Evolutionary conservation across 495 filamentous ascomycete species (phyloP).

Genomic region (Talaromyces adpressus): DNA sequence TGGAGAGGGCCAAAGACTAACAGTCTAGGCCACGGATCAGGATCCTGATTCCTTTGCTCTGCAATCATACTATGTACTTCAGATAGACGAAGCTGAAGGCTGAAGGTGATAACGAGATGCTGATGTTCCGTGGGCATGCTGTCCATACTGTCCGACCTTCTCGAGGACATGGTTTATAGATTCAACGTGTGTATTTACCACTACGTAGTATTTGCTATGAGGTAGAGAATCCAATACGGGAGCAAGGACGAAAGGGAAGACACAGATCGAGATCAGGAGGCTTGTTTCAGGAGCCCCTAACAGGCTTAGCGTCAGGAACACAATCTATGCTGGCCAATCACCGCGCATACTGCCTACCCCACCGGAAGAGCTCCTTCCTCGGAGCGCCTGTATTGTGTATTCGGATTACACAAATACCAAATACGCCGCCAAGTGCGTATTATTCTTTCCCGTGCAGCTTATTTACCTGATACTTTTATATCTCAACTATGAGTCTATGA

Average conservation of each 20-base stretch:
- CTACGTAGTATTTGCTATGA: too few relatives aligned
- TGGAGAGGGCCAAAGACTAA: too few relatives aligned
- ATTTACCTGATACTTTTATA: background rate
- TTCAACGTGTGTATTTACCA: background rate
- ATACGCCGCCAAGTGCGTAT: background rate
- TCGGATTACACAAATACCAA: background rate
- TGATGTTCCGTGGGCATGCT: background rate
- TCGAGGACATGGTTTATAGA: background rate
- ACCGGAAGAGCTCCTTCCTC: background rate
- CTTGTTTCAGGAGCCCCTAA: conserved; percentile 2
- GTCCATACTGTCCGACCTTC: background rate
- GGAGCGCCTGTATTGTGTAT: background rate
- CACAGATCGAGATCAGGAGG: background rate
- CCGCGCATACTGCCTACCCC: background rate
- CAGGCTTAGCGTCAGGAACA: conserved; percentile 7
- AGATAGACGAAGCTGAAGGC: background rate
- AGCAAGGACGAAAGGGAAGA: background rate
- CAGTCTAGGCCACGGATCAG: background rate
- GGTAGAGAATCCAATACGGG: background rate
- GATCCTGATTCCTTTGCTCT: background rate
- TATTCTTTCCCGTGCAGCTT: background rate
- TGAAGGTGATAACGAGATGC: background rate
- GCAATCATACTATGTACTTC: background rate
- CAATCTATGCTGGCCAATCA: background rate
- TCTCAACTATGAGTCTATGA: background rate